phyloP scores from a whole-genome alignment of 768 basidiomycete genomes.

The Leucosporidium scottii region DNA sequence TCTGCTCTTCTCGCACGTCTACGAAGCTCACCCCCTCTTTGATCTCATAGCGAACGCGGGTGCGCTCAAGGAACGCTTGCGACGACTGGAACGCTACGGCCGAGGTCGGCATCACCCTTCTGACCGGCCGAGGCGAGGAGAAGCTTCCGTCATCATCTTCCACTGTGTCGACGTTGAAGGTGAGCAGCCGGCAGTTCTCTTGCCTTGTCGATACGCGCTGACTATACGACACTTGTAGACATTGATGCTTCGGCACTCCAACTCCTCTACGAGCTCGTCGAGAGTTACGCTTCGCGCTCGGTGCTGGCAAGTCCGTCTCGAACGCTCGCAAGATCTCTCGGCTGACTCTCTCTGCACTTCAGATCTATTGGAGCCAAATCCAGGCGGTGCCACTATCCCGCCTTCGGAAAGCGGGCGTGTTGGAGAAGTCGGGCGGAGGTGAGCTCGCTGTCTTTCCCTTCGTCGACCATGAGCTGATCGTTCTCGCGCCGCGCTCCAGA shows the following conservation, averaged over 20 bases:
- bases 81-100: conserved; percentile 84
- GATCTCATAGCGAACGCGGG: conserved; percentile 71
- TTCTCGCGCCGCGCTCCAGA: background rate
- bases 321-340: background rate
- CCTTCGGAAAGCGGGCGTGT: conserved; percentile 12
- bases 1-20: background rate
- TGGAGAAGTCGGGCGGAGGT: conserved; percentile 18
- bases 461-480: background rate
- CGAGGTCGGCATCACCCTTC: conserved; percentile 72
- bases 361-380: conserved; percentile 23
- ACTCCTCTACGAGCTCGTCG: conserved; percentile 33
- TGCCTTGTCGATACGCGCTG: no score
- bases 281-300: conserved; percentile 20
- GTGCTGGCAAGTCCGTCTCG: conserved; percentile 16
- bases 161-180: conserved; percentile 87
- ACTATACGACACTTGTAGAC: background rate
- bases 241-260: conserved; percentile 65
- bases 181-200: no score
- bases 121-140: conserved; percentile 54
- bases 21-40: background rate
- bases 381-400: background rate
- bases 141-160: conserved; percentile 47
- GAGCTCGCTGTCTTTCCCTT: background rate
- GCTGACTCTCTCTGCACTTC: background rate
- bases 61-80: conserved; percentile 80